Conservation (phyloP, 352 stramenopile species). For the Globisporangium spinosum region DNA sequence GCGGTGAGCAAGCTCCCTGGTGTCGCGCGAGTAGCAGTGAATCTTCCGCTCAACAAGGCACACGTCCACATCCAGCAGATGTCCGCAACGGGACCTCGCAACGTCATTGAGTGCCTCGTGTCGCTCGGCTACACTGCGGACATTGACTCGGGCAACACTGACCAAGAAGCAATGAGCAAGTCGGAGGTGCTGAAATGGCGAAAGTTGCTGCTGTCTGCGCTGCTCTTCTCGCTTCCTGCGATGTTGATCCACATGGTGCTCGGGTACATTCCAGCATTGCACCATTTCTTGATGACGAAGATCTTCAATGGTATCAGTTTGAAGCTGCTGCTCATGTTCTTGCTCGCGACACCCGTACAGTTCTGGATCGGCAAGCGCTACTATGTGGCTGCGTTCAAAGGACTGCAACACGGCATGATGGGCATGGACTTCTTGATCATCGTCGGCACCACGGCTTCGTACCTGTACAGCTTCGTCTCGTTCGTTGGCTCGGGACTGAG, state of each 20-base stretch:
- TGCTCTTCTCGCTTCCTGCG: constrained; percentile 82
- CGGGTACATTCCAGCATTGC: constrained; percentile 64
- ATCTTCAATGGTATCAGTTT: constrained; percentile 77
- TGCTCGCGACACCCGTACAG: constrained; percentile 80
- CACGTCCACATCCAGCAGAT: constrained; percentile 82
- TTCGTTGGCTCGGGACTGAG: constrained; percentile 62
- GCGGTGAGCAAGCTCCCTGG: constrained; percentile 59
- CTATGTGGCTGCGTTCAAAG: constrained; percentile 81
- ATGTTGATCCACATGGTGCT: constrained; percentile 89
- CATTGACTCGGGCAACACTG: constrained; percentile 48
- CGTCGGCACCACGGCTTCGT: constrained; percentile 80
- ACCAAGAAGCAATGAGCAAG: constrained; percentile 63
- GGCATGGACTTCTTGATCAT: constrained; percentile 90
- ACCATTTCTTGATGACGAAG: constrained; percentile 66
- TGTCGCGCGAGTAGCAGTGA: constrained; percentile 69
- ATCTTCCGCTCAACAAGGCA: constrained; percentile 59
- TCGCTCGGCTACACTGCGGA: constrained; percentile 55
- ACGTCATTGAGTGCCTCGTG: constrained; percentile 69
- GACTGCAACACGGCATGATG: constrained; percentile 80
- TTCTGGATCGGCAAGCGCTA: constrained; percentile 79
- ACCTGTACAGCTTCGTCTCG: constrained; percentile 82
- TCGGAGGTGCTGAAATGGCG: constrained; percentile 78
- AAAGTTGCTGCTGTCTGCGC: constrained; percentile 58
- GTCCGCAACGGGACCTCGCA: constrained; percentile 62
- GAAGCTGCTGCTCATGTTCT: constrained; percentile 81